Base-by-base conservation (phyloP, 2,329 filamentous ascomycete species). In the Cytospora schulzeri region DNA sequence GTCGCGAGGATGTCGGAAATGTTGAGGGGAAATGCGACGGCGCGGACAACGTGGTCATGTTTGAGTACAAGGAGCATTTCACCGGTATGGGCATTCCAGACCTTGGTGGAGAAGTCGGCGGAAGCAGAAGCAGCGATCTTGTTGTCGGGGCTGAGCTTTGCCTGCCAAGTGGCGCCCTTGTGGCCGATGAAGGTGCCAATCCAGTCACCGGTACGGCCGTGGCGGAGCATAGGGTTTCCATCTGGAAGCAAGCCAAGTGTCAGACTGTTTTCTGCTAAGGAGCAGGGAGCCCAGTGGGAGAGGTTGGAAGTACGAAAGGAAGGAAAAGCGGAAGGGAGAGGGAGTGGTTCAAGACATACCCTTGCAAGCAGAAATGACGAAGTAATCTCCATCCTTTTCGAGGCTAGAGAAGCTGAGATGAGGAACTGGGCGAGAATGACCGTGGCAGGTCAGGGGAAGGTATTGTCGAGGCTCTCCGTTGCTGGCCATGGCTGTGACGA, bases 131-230 rank as follows among this genome's bases (percentile, higher is more conserved):
- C 95, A 64, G 95, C 94, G 56, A 93, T 89, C 29, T 87, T 88
- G 51, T 93, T 92, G 78, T 98, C 93, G 24, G 91, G 88, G 60
- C 93, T 97, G 41, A 99, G 84, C 71, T 93, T 88, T 61, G 93
- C 92, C 80, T 97, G 93, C 93, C 95, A 99, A 66, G 98, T 94
- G 45, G 95, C 95, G 68, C 95, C 95, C 79, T 99, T 98, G 81
- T 99, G 95, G 50, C 95, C 95, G 72, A 99, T 90, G 75, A 98
- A 98, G 45, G 95, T 98, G 57, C 95, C 95, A 71, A 98, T 98
- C 91, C 93, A 97, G 77, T 97, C 93, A 65, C 95, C 95, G 56
- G 94, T 99, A 67, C 96, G 86, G 68, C 95, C 95, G 79, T 98
- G 92, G 69, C 95, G 91, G 71, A 99, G 90, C 93, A 98, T 98